Conservation (phyloP, 2,329 filamentous ascomycete genomes). For the Penicillium frequentans region DNA sequence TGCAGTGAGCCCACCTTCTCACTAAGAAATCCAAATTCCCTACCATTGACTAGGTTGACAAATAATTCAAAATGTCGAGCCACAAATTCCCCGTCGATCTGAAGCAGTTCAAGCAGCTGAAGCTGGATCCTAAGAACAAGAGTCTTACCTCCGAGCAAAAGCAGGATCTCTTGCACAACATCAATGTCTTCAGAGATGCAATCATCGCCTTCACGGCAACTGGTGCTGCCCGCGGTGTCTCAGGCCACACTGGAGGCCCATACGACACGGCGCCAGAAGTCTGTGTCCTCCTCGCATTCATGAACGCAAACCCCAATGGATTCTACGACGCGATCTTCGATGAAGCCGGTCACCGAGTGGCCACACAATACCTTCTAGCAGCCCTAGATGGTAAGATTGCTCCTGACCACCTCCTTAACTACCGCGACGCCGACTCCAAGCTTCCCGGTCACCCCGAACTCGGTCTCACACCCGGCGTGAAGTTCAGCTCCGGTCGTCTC, state of each 20-base stretch:
- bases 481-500: constrained; percentile 43
- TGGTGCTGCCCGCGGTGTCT: constrained; percentile 38
- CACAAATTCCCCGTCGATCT: constrained; percentile 34
- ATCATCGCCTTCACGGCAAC: constrained; percentile 43
- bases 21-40: background rate
- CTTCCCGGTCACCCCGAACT: constrained; percentile 43
- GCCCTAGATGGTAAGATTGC: constrained; percentile 38
- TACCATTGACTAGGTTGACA: background rate
- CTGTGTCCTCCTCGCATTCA: constrained; percentile 39
- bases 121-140: constrained; percentile 34
- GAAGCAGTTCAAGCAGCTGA: constrained; percentile 36
- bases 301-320: constrained; percentile 33
- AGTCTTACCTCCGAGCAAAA: constrained; percentile 38
- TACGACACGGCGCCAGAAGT: constrained; percentile 44
- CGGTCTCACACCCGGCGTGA: constrained; percentile 39
- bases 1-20: no score
- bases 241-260: constrained; percentile 42
- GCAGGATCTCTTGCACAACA: constrained; percentile 38
- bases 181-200: constrained; percentile 40
- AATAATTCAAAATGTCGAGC: constrained; percentile 3
- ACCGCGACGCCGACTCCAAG: constrained; percentile 42
- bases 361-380: constrained; percentile 41
- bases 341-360: constrained; percentile 43
- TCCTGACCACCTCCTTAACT: constrained; percentile 42
- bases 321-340: constrained; percentile 39